Evolutionary conservation across 495 filamentous ascomycete genomes (phyloP), one percentile per base, ranked within the genome.

Genomic region (Penicillium herquei): DNA sequence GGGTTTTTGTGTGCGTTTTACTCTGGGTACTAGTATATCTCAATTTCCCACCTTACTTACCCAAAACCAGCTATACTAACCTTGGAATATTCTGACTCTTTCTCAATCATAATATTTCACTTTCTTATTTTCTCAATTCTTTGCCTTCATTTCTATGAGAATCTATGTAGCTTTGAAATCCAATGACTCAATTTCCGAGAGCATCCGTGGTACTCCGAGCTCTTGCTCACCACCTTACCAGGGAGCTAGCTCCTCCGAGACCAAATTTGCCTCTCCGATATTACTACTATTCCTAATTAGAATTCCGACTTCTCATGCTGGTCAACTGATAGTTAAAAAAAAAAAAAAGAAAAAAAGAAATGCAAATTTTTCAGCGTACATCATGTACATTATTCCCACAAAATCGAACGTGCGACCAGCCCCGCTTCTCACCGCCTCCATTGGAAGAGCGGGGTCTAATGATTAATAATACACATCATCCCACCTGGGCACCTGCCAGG

Each of bases 1-100:
- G 46, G 54, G 34, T 37, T 37, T 62, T 59, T 64, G 52, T 68
- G 63, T 68, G 63, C 63, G 63, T 63, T 63, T 45, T 31, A 26
- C 13, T 21, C 16, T 44, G n/a, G n/a, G 9, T 9, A 44, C 16
- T 44, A 30, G 18, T 44, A 44, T 12, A 43, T 43, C 14, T 49
- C 46, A 21, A 33, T 31, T 49, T 34, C 46, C 14, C n/a, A 33
- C 46, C 21, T 4, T 26, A 26, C 21, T 26, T 26, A 26, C 1
- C 21, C 21, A 26, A 26, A 26, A 26, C 4, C 21, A 26, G 21
- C 1, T 26, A 26, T 26, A 2, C 21, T 26, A 26, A 26, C 21
- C 21, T 26, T 26, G 21, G 21, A 26, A 26, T 26, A 26, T 26
- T 26, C 21, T 26, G 21, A 26, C 21, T 26, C 21, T 26, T 26